Evolutionary conservation across 2,329 filamentous ascomycete species (phyloP).

Genomic region (Tolypocladium guangdongense): DNA sequence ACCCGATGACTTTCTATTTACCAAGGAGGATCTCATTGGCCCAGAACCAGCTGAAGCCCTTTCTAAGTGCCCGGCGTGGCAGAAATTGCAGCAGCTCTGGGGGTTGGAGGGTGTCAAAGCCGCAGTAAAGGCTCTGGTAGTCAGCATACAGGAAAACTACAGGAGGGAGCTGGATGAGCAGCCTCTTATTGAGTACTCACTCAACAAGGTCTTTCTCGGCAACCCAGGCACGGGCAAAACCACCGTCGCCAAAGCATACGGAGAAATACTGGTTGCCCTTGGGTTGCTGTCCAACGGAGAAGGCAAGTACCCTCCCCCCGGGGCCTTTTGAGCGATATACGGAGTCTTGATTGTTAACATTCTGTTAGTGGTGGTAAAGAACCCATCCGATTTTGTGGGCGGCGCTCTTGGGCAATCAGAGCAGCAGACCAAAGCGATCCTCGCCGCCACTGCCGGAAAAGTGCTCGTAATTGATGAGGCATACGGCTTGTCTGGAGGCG

Average conservation of each 20-base stretch:
- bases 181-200: slow-evolving; percentile 43
- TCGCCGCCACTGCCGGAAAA: slow-evolving; percentile 56
- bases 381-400: slow-evolving; percentile 64
- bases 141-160: slow-evolving; percentile 42
- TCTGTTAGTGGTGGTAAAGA: slow-evolving; percentile 50
- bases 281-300: slow-evolving; percentile 59
- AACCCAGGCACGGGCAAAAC: slow-evolving; percentile 69
- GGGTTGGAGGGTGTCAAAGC: slow-evolving; percentile 54
- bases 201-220: slow-evolving; percentile 62
- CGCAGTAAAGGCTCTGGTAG: slow-evolving; percentile 45
- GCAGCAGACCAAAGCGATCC: slow-evolving; percentile 58
- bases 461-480: slow-evolving; percentile 75
- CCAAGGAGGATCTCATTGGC: slow-evolving; percentile 60
- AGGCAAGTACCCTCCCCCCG: slow-evolving; percentile 5
- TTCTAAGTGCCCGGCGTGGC: slow-evolving; percentile 42
- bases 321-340: too few relatives aligned
- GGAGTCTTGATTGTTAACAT: too few relatives aligned
- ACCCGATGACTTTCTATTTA: slow-evolving; percentile 49
- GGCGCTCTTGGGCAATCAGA: slow-evolving; percentile 54
- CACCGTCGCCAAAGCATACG: slow-evolving; percentile 36
- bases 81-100: slow-evolving; percentile 43
- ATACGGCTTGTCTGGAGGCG: slow-evolving; percentile 48
- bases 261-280: slow-evolving; percentile 18
- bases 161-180: slow-evolving; percentile 52
- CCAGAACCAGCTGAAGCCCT: slow-evolving; percentile 50